Conservation (phyloP, 148 eudicot species). For the Euryodendron excelsum region DNA sequence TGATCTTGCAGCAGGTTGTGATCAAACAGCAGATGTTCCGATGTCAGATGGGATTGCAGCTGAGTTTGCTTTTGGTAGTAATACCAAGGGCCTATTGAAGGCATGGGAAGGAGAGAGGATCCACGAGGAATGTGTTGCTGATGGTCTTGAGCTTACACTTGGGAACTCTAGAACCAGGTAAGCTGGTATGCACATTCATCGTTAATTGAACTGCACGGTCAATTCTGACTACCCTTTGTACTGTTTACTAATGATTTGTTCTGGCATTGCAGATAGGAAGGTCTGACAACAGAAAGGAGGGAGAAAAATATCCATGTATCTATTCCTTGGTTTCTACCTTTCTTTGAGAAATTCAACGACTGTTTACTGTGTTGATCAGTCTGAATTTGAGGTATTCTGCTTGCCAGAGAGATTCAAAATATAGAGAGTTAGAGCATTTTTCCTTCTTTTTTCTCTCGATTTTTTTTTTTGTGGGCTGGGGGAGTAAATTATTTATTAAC, state of each 20-base stretch:
- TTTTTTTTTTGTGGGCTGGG: not conserved
- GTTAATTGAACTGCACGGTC: not conserved
- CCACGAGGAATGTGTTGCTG: constrained; percentile 91
- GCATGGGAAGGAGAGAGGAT: constrained; percentile 98
- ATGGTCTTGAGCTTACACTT: constrained; percentile 92
- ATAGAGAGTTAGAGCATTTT: not conserved
- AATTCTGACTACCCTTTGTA: not conserved
- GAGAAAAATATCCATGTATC: constrained; percentile 14
- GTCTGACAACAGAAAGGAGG: not conserved
- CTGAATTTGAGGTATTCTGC: constrained; percentile 14
- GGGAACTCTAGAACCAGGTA: constrained; percentile 70
- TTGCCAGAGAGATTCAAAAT: constrained; percentile 8
- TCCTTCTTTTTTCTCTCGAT: not conserved
- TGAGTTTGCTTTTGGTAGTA: constrained; percentile 91
- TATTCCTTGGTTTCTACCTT: constrained; percentile 9
- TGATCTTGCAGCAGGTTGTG: constrained; percentile 68
- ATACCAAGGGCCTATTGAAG: constrained; percentile 58
- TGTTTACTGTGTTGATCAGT: constrained; percentile 3
- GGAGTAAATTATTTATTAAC: not conserved
- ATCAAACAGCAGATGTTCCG: constrained; percentile 69
- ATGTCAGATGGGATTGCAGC: constrained; percentile 79
- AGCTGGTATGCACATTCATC: not conserved
- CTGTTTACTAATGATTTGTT: not conserved
- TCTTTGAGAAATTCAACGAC: constrained; percentile 13
- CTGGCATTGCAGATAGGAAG: constrained; percentile 28